Percentiles rank a stretch among this genome's conserved stretches.
phyloP scores from a whole-genome alignment of 305 asterid species.

The Andrographis paniculata region DNA sequence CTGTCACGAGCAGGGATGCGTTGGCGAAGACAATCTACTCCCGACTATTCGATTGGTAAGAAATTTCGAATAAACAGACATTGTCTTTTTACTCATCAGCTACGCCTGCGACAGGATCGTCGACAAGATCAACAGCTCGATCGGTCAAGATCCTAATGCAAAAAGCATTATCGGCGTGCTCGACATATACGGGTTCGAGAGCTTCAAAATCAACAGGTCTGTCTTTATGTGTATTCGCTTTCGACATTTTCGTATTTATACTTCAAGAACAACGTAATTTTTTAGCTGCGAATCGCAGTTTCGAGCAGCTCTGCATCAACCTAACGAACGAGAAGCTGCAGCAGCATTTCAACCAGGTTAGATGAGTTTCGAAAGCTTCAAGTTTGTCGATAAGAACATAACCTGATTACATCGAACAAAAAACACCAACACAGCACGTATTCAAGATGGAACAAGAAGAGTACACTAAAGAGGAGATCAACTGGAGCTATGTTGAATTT shows the following conservation, averaged over 20 bases:
- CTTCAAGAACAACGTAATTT: constrained; percentile 24
- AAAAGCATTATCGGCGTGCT: constrained; percentile 89
- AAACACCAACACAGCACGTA: constrained; percentile 52
- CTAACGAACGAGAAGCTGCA: constrained; percentile 94
- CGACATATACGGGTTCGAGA: constrained; percentile 90
- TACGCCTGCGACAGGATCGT: constrained; percentile 58
- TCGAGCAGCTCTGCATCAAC: constrained; percentile 92
- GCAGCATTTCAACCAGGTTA: constrained; percentile 95
- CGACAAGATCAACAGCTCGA: constrained; percentile 85
- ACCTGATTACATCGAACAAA: constrained; percentile 11
- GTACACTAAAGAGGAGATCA: constrained; percentile 80
- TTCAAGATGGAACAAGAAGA: constrained; percentile 99
- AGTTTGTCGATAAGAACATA: not conserved
- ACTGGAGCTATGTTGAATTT: constrained; percentile 95
- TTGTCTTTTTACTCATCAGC: not conserved
- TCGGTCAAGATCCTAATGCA: constrained; percentile 86
- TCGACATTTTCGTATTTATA: constrained; percentile 8
- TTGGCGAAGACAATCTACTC: constrained; percentile 92
- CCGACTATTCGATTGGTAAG: constrained; percentile 91
- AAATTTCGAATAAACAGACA: not conserved
- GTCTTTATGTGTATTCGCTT: constrained; percentile 8
- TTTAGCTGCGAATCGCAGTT: constrained; percentile 33
- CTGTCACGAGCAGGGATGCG: constrained; percentile 83
- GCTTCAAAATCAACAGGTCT: constrained; percentile 91
- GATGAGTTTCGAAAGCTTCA: not conserved